Conservation (phyloP, 495 filamentous ascomycete genomes). For the Aspergillus steynii region DNA sequence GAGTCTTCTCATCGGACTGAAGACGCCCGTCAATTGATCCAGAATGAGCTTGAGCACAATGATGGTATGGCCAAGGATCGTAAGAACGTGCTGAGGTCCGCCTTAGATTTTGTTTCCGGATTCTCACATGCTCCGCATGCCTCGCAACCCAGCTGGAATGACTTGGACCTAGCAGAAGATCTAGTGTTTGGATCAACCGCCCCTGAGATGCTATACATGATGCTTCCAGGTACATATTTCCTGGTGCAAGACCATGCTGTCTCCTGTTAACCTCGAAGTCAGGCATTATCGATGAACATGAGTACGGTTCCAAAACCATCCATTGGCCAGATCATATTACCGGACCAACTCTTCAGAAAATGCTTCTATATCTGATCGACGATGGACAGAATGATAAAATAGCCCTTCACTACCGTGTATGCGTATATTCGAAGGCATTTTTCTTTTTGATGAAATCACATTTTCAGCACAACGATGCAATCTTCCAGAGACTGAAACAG, state of each 20-base stretch:
- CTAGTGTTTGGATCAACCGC: background rate
- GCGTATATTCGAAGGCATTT: background rate
- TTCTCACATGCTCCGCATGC: background rate
- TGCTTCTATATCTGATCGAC: background rate
- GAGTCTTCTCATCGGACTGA: background rate
- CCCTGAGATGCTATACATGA: background rate
- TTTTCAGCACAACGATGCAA: background rate
- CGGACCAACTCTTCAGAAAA: background rate
- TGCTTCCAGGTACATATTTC: background rate
- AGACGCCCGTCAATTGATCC: background rate
- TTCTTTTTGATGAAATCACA: background rate
- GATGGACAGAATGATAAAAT: background rate
- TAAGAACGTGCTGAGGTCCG: background rate
- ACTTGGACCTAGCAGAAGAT: background rate
- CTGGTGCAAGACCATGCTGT: background rate
- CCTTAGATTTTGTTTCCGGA: background rate
- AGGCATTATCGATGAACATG: background rate
- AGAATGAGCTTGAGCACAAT: background rate
- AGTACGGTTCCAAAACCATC: background rate
- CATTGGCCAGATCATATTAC: background rate
- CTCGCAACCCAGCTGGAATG: background rate
- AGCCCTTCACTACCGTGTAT: background rate
- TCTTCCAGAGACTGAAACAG: background rate
- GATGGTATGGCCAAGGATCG: background rate
- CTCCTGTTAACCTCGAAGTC: background rate